Evolutionary conservation across 1,139 yeast species (phyloP), one percentile per base, ranked within the genome.

Genomic region (Scheffersomyces cryptocercus): DNA sequence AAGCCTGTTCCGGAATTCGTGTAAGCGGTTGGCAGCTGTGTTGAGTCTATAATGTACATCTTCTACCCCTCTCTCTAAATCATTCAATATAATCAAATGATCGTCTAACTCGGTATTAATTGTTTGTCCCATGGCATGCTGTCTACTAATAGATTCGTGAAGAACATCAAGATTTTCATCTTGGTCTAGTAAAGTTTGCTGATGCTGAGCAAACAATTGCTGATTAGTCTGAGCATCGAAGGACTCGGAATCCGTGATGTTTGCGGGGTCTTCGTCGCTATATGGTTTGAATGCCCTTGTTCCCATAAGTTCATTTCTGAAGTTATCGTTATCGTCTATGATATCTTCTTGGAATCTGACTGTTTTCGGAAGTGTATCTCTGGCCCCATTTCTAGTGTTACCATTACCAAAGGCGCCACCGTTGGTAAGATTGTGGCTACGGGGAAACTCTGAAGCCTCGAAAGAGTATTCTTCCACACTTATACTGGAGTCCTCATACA

Each of bases 31-130:
- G 29, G 75, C 71, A 1, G 95, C 93, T 6, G 73, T 67, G 32
- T 69, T 67, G 35, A 88, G 61, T 40, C 85, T 67, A 38, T 64
- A 56, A 29, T 75, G 75, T 5, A 87, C 75, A 29, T 68, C 55
- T 49, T 84, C 90, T 11, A 86, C 79, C 14, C 86, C 83, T 30
- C 67, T 66, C 54, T 88, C 96, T 39, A 88, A 71, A 54, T 88
- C 95, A 52, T 81, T 81, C 45, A 88, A 67, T 34, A 88, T 55
- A 26, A 84, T 84, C 54, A 85, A 63, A 49, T 88, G 96, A 33
- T 81, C 80, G 46, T 79, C 83, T 26, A 88, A 62, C 57, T 88
- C 96, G 15, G 70, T 75, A 54, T 84, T 80, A 28, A 88, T 87
- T 38, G 73, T 75, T 12, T 76, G 55, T 8, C 95, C 86, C 68